These are phyloP conservation scores for Rhododendron griersonianum DNA, from an alignment of 148 eudicot genomes.

Conservation along the genomic window DNA sequence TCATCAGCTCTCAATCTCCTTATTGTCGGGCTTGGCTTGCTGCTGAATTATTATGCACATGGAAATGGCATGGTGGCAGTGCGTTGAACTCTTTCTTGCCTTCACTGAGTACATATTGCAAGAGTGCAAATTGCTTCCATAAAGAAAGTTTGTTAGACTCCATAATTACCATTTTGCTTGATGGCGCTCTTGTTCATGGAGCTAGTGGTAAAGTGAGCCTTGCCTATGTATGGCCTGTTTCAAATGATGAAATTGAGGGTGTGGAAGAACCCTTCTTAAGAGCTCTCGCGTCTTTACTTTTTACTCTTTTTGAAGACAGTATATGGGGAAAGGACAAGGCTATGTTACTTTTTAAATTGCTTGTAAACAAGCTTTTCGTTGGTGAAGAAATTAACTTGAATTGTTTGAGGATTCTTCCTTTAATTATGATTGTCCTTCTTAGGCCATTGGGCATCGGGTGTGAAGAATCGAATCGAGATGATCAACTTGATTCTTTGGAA, in stretches of 20 bases:
- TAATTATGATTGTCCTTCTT: constrained; percentile 52
- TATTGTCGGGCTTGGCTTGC: constrained; percentile 83
- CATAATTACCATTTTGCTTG: constrained; percentile 52
- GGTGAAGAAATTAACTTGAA: constrained; percentile 57
- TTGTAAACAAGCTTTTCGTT: constrained; percentile 57
- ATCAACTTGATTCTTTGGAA: constrained; percentile 30
- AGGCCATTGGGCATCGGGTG: constrained; percentile 37
- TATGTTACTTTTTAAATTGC: constrained; percentile 41
- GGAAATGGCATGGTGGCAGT: constrained; percentile 89
- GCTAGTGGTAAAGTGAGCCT: constrained; percentile 37
- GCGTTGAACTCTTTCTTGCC: constrained; percentile 70
- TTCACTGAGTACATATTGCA: constrained; percentile 37
- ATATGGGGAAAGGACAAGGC: constrained; percentile 63
- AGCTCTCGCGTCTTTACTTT: constrained; percentile 60
- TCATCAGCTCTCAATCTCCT: constrained; percentile 23
- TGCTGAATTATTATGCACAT: constrained; percentile 85
- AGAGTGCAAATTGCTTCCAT: constrained; percentile 20
- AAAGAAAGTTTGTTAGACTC: constrained; percentile 39
- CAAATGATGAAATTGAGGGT: constrained; percentile 51
- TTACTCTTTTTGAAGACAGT: constrained; percentile 44
- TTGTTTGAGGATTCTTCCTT: constrained; percentile 68
- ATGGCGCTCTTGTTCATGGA: constrained; percentile 79
- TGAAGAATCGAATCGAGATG: constrained; percentile 22
- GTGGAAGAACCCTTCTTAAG: constrained; percentile 70
- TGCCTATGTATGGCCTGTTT: constrained; percentile 47